phyloP scores from a whole-genome alignment of 441 rosid species.

The Sinapis alba region DNA sequence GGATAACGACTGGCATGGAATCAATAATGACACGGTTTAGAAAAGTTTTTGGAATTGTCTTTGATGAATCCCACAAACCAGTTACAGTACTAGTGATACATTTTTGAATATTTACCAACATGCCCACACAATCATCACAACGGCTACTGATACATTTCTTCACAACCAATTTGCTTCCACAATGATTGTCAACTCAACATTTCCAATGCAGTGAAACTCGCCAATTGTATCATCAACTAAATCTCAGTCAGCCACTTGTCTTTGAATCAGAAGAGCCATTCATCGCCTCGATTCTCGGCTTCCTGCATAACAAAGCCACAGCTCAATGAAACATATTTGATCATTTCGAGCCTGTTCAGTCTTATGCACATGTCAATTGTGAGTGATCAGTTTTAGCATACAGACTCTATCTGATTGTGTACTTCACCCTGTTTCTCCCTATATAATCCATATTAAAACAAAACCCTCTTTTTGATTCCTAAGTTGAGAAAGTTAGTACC shows the following conservation, averaged over 20 bases:
- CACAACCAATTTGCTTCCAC: slow-evolving; percentile 21
- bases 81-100: slow-evolving; percentile 28
- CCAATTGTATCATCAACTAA: slow-evolving; percentile 4
- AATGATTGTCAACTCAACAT: not conserved
- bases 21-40: not conserved
- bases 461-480: not conserved
- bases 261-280: slow-evolving; percentile 8
- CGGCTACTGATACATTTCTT: slow-evolving; percentile 20
- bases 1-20: not conserved
- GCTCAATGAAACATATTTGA: not conserved
- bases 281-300: slow-evolving; percentile 23
- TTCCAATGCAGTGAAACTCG: slow-evolving; percentile 22
- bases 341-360: not conserved
- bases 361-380: not conserved
- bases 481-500: slow-evolving; percentile 41
- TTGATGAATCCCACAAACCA: slow-evolving; percentile 26
- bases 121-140: slow-evolving; percentile 39
- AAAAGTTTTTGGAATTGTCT: slow-evolving; percentile 13
- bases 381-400: not conserved
- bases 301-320: slow-evolving; percentile 19
- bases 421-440: slow-evolving; percentile 6
- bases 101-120: slow-evolving; percentile 32
- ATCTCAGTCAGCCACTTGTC: slow-evolving; percentile 26
- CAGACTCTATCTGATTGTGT: not conserved
- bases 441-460: not conserved